Evolutionary conservation across 805 yeast species (phyloP).

Genomic region (Starmerella tilneyi): DNA sequence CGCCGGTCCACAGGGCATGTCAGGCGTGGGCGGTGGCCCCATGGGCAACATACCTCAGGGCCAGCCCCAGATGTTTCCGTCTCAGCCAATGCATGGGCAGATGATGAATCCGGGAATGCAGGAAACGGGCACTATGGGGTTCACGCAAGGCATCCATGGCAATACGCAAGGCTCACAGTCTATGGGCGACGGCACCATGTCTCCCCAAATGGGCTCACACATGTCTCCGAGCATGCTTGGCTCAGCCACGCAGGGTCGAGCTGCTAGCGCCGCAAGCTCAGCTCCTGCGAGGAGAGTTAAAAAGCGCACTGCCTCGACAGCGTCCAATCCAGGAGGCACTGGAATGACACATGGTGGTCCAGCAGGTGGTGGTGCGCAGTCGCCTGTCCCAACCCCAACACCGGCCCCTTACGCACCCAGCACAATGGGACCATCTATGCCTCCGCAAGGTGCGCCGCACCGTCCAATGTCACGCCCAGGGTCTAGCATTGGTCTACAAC

Average conservation of each 20-base stretch:
- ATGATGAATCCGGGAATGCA: slow-evolving; percentile 1
- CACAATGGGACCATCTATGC: neutral
- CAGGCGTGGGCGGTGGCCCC: neutral
- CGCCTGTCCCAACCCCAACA: neutral
- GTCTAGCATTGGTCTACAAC: neutral
- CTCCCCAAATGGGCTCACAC: slow-evolving; percentile 1
- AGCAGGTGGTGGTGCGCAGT: neutral
- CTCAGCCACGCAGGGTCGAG: neutral
- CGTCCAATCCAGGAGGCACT: neutral
- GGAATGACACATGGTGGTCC: neutral
- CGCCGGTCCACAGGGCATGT: neutral
- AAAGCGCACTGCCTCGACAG: neutral
- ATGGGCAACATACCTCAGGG: neutral
- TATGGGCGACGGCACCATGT: neutral
- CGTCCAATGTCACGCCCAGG: slow-evolving; percentile 1
- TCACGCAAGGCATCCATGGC: neutral
- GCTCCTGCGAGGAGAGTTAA: neutral
- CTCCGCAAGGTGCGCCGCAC: neutral
- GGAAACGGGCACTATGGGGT: neutral
- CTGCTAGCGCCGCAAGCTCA: neutral
- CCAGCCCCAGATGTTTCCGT: neutral
- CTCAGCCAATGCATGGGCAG: slow-evolving; percentile 1
- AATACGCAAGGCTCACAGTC: neutral
- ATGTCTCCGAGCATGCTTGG: slow-evolving; percentile 1
- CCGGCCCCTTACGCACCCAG: neutral